Evolutionary conservation across 768 basidiomycete species (phyloP).

Genomic region (Mycena galericulata): DNA sequence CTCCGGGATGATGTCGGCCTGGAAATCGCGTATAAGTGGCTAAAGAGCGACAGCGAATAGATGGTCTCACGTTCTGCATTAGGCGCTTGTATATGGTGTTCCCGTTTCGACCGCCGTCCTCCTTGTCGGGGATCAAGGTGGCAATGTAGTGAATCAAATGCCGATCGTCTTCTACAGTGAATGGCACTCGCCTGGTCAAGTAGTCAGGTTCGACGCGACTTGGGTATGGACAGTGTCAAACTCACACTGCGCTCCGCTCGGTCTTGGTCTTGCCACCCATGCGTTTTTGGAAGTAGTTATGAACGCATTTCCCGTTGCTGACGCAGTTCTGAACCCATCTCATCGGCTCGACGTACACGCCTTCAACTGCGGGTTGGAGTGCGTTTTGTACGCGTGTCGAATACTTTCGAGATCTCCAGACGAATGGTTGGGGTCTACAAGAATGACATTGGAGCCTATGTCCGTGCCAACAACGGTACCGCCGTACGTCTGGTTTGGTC

Average conservation of each 20-base stretch:
- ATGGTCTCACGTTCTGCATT: constrained; percentile 29
- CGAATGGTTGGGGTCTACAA: constrained; percentile 34
- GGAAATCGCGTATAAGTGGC: background rate
- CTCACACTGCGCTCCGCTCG: constrained; percentile 16
- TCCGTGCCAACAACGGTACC: constrained; percentile 34
- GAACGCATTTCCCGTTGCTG: constrained; percentile 29
- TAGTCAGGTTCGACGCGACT: background rate
- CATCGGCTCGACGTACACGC: constrained; percentile 37
- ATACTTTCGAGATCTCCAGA: constrained; percentile 24
- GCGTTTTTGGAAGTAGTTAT: constrained; percentile 33
- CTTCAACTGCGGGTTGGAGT: constrained; percentile 17
- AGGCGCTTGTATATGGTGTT: constrained; percentile 49
- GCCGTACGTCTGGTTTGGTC: constrained; percentile 35
- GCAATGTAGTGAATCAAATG: constrained; percentile 54
- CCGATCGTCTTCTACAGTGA: constrained; percentile 53
- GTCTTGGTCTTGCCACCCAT: constrained; percentile 44
- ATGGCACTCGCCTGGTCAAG: constrained; percentile 41
- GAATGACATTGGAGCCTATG: constrained; percentile 37
- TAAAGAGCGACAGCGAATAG: background rate
- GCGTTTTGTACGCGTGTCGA: constrained; percentile 37
- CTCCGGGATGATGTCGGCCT: constrained; percentile 38
- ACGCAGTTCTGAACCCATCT: constrained; percentile 46
- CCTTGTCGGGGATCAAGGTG: constrained; percentile 46
- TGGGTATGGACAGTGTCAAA: background rate
- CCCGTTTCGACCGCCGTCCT: constrained; percentile 55